These are phyloP conservation scores for Solanum tarijense DNA, from an alignment of 257 asterid species.

Conservation along the genomic window DNA sequence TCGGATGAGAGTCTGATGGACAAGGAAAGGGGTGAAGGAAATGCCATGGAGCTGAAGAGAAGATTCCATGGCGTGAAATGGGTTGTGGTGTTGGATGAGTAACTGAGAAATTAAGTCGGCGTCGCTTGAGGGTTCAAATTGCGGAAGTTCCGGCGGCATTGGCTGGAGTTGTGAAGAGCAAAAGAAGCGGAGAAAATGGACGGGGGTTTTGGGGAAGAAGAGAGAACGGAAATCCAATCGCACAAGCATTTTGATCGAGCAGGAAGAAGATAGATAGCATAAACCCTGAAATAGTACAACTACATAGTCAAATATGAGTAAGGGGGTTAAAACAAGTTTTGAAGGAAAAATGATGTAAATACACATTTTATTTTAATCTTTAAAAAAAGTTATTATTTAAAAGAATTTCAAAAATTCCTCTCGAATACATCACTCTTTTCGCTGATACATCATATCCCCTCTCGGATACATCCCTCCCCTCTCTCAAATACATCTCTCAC, in stretches of 20 bases:
- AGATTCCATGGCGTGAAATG: slow-evolving; percentile 83
- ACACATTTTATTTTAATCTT: no score
- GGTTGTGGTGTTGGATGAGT: slow-evolving; percentile 75
- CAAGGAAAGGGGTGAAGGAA: slow-evolving; percentile 37
- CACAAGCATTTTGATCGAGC: background rate
- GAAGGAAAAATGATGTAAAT: no score
- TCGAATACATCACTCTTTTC: no score
- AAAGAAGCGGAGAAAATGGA: background rate
- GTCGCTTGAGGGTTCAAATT: slow-evolving; percentile 39
- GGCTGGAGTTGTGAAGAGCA: background rate
- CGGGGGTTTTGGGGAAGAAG: background rate
- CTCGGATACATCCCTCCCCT: no score
- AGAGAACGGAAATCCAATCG: background rate
- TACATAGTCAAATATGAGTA: background rate
- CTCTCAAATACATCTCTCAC: no score
- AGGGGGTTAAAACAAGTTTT: no score
- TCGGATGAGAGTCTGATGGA: slow-evolving; percentile 83
- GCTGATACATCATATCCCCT: no score
- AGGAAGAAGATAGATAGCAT: background rate
- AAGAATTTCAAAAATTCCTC: no score
- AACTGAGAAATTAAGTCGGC: slow-evolving; percentile 65
- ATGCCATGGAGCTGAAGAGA: slow-evolving; percentile 69
- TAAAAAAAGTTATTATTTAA: no score
- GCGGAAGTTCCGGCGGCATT: slow-evolving; percentile 32
- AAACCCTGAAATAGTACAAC: background rate